Base-by-base conservation (phyloP, 371 early-diverging fungal genomes). In the Rhizopus arrhizus region DNA sequence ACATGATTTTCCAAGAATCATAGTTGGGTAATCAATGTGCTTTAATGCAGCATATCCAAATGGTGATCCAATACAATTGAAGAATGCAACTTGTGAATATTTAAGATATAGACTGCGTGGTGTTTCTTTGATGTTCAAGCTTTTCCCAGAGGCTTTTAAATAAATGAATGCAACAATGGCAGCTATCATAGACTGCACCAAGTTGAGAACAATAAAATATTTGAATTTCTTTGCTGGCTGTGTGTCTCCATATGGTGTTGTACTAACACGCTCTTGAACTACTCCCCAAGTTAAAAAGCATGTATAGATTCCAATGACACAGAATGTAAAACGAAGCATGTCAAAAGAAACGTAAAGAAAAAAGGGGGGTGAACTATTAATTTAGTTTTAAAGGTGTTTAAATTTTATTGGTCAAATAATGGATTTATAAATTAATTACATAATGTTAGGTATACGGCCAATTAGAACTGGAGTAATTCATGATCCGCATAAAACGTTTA, bases 281-380 rank as follows among this genome's bases (percentile, higher is more conserved):
- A 94, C 81, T 22, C 94, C 95, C 97, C 97, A 98, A 29, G 95
- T 93, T 52, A 98, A 71, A 69, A 97, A 98, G 80, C 95, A 97
- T 34, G 84, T 74, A 69, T 98, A 98, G 63, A 98, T 96, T 52
- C 98, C 97, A 31, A 77, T 75, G 43, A 94, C 88, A 69, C 93
- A 91, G 40, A 92, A 62, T n/a, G 82, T 54, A 66, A 90, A 83
- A 45, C 85, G 81, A 47, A 88, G 78, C 88, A 88, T 87, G 8
- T 28, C 7, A 7, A 33, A 43, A 41, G 28, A 8, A 51, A 35
- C n/a, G n/a, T 12, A 47, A 47, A 47, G 12, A 29, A 15, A 29
- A 29, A 29, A 6, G 8, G 22, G 15, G 47, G 22, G 29, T 2
- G 22, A 29, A 2, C 22, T 22, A 22, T 28, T 47, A 29, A 28